Evolutionary conservation across 768 basidiomycete genomes (phyloP).

Genomic region (Coprinopsis marcescibilis): DNA sequence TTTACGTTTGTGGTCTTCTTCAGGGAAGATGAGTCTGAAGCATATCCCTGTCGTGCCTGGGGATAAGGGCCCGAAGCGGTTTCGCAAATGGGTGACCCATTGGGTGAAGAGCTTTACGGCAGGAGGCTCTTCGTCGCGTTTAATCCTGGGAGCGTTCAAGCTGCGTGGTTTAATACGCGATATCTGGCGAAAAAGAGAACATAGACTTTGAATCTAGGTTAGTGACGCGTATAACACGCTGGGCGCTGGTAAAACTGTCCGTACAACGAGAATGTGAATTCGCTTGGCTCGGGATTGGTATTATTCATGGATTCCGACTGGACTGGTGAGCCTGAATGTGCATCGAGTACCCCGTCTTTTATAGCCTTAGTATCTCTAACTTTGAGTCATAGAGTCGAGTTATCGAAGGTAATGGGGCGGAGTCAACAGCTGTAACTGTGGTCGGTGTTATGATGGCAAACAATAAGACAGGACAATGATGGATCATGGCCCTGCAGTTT

Average conservation of each 20-base stretch:
- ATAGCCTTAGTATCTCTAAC: too few relatives aligned
- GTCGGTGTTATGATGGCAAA: too few relatives aligned
- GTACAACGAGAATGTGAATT: neutral
- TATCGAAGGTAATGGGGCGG: too few relatives aligned
- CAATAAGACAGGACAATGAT: too few relatives aligned
- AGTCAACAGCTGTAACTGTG: too few relatives aligned
- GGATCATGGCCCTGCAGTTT: too few relatives aligned
- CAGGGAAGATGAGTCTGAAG: constrained; percentile 79
- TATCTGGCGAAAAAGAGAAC: constrained; percentile 44
- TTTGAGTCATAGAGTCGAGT: too few relatives aligned
- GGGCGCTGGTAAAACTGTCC: neutral
- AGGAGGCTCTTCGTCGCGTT: constrained; percentile 20
- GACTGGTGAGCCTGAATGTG: too few relatives aligned
- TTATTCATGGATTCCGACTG: too few relatives aligned
- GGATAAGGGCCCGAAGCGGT: constrained; percentile 42
- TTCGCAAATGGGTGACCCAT: constrained; percentile 41
- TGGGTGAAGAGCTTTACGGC: constrained; percentile 34
- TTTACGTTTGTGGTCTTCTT: constrained; percentile 65
- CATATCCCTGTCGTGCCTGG: constrained; percentile 50
- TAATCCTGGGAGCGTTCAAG: constrained; percentile 13
- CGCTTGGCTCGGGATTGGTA: constrained; percentile 2
- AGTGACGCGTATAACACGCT: neutral
- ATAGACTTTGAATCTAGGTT: constrained; percentile 32
- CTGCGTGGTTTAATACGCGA: constrained; percentile 28
- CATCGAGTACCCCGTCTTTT: too few relatives aligned